Evolutionary conservation across 2,329 filamentous ascomycete genomes (phyloP).

Genomic region (Paecilomyces fulvus): DNA sequence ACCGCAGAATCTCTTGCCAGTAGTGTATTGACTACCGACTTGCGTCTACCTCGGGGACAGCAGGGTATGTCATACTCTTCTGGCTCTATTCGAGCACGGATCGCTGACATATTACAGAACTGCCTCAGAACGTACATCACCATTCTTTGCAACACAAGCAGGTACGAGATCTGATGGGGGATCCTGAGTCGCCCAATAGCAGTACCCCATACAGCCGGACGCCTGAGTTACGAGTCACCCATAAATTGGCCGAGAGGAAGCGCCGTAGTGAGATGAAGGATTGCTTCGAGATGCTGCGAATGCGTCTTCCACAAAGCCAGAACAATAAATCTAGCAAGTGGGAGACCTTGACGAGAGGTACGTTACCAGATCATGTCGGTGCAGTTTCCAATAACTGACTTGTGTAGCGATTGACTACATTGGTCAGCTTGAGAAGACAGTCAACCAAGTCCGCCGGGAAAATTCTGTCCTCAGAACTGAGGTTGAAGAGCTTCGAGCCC

Average conservation of each 20-base stretch:
- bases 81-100: not conserved
- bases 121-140: slow-evolving; percentile 40
- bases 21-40: slow-evolving; percentile 42
- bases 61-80: slow-evolving; percentile 31
- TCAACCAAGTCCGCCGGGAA: slow-evolving; percentile 31
- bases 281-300: slow-evolving; percentile 40
- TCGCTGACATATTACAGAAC: slow-evolving; percentile 23
- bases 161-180: slow-evolving; percentile 39
- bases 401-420: slow-evolving; percentile 42
- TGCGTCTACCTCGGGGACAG: slow-evolving; percentile 38
- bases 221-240: slow-evolving; percentile 41
- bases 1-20: slow-evolving; percentile 39
- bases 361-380: slow-evolving; percentile 1
- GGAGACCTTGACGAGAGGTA: slow-evolving; percentile 42
- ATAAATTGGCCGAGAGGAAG: slow-evolving; percentile 44
- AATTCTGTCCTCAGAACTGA: slow-evolving; percentile 27
- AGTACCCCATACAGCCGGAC: slow-evolving; percentile 42
- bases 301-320: slow-evolving; percentile 37
- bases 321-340: slow-evolving; percentile 46
- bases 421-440: slow-evolving; percentile 32
- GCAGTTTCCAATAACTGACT: slow-evolving; percentile 8
- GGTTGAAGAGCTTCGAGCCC: slow-evolving; percentile 30
- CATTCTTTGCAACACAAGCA: slow-evolving; percentile 42
- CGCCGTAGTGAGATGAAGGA: slow-evolving; percentile 46
- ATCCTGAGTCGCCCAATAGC: slow-evolving; percentile 33